These are phyloP conservation scores for Cordyceps javanica DNA, from an alignment of 2,329 filamentous ascomycete species.

Conservation along the genomic window DNA sequence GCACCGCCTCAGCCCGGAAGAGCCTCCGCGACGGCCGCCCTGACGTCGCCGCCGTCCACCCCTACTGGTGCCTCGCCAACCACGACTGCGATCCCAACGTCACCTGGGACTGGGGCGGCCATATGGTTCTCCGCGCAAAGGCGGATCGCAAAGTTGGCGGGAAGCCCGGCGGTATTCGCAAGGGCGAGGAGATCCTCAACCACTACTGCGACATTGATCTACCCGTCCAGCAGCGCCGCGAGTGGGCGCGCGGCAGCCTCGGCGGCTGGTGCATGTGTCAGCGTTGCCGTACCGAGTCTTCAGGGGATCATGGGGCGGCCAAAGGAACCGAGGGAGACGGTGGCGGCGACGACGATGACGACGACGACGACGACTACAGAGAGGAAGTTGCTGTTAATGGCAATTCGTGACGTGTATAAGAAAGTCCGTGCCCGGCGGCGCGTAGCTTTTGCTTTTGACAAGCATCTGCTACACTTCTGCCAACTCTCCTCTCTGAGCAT, in stretches of 20 bases:
- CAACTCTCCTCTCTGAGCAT: neutral
- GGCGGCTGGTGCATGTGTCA: conserved; percentile 85
- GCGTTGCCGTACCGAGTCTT: conserved; percentile 71
- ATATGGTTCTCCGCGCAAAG: conserved; percentile 64
- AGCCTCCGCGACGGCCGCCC: conserved; percentile 72
- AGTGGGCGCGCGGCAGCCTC: conserved; percentile 82
- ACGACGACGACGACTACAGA: neutral
- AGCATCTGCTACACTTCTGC: neutral
- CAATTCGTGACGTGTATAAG: neutral
- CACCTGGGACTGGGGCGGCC: conserved; percentile 84
- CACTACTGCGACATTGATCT: conserved; percentile 89
- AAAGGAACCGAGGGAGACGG: conserved; percentile 18
- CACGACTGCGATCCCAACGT: conserved; percentile 96
- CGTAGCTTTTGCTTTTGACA: too few species aligned
- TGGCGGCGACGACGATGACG: neutral
- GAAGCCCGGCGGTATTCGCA: conserved; percentile 55
- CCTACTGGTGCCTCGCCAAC: conserved; percentile 93
- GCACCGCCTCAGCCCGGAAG: conserved; percentile 81
- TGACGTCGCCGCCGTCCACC: conserved; percentile 88
- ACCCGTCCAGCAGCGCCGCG: conserved; percentile 71
- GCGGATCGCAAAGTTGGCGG: conserved; percentile 49
- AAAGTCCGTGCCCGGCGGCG: too few species aligned
- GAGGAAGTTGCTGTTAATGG: neutral
- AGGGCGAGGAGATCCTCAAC: conserved; percentile 80
- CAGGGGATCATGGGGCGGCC: too few species aligned